Evolutionary conservation across 2,329 filamentous ascomycete genomes (phyloP), one percentile per base, ranked within the genome.

Genomic region (Septoria petroselini): DNA sequence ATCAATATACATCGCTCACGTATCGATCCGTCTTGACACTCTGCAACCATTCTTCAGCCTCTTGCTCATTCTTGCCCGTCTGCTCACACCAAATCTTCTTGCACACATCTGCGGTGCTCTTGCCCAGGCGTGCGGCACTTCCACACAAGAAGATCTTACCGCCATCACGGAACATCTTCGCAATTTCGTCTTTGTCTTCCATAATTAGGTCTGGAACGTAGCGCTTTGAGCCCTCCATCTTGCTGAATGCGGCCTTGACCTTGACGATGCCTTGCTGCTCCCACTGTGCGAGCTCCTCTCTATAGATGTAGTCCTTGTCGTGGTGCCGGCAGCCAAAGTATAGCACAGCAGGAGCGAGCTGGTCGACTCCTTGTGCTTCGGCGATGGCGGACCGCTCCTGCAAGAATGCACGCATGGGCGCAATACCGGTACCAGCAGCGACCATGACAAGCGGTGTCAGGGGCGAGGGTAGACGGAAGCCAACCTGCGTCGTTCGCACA

Each of bases 131-230:
- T 59, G 25, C 63, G 40, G 58, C 58, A 46, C 78, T 80, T 3
- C 84, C 84, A 61, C 84, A 88, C 1, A 86, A 75, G 59, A 80
- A 87, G 0, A 85, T 68, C 59, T 78, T 78, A 0, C 82, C 77
- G 0, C 75, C 76, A 3, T 64, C 54, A 0, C 70, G 65, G 50
- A 76, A 79, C 38, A 80, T 56, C 12, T 68, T 63, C 7, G 70
- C 61, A 2, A 77, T 57, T 5, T 76, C 71, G 4, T 67, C 63
- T 0, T 71, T 63, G 19, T 80, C 75, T 18, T 69, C 67, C 52
- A 71, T 72, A 50, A 81, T 58, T 14, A 72, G 61, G 35, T 81
- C 75, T 53, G 79, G 75, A 2, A 80, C 75, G 53, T 81, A 73
- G n/a, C 68, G 63, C n/a, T n/a, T 4, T 70, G 61, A 9, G 35